Conservation (phyloP, 441 rosid species). For the Flueggea neowawraea region DNA sequence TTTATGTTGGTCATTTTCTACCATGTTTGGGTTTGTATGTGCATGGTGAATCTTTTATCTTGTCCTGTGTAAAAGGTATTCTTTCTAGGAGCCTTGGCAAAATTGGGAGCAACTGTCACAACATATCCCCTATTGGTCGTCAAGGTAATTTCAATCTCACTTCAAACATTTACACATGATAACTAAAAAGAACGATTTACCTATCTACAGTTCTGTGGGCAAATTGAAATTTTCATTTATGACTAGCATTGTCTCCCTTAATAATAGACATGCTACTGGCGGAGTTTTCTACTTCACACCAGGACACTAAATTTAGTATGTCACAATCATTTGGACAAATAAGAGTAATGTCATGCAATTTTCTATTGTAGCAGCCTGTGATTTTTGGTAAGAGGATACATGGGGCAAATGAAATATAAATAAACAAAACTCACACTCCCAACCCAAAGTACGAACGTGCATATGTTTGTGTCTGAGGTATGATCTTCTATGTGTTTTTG, state of each 20-base stretch:
- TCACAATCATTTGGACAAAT: too few species aligned
- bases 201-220: too few species aligned
- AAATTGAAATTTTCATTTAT: too few species aligned
- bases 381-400: too few species aligned
- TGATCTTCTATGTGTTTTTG: slow-evolving; percentile 16
- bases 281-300: not conserved
- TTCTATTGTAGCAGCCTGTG: too few species aligned
- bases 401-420: too few species aligned
- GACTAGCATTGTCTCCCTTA: too few species aligned
- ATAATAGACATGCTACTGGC: too few species aligned
- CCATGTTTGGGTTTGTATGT: too few species aligned
- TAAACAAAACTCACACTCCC: too few species aligned
- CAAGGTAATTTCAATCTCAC: slow-evolving; percentile 39
- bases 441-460: not conserved
- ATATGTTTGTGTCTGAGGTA: slow-evolving; percentile 1
- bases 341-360: too few species aligned
- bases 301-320: too few species aligned
- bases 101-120: slow-evolving; percentile 66
- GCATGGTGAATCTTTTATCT: not conserved
- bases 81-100: slow-evolving; percentile 60
- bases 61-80: slow-evolving; percentile 43
- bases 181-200: not conserved
- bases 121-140: slow-evolving; percentile 73
- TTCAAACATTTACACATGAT: not conserved
- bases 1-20: not conserved